Percentiles rank a stretch among this genome's conserved stretches.
phyloP scores from a whole-genome alignment of 2,329 filamentous ascomycete genomes.

The Lasiodiplodia hormozganensis region DNA sequence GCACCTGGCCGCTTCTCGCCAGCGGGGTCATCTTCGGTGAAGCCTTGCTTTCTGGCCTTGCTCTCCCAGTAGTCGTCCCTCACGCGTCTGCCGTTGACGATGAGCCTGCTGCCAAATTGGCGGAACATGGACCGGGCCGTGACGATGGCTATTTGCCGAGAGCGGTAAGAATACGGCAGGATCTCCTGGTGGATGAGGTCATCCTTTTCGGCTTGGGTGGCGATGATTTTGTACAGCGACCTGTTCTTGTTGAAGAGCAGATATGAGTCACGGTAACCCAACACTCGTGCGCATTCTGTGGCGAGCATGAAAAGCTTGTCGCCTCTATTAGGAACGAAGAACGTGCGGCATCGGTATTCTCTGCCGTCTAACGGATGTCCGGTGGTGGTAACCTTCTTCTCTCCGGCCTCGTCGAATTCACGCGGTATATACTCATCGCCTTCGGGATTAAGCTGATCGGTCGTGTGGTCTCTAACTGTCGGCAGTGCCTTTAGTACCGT shows the following conservation, averaged over 20 bases:
- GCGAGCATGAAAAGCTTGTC: constrained; percentile 98
- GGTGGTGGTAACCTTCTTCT: constrained; percentile 88
- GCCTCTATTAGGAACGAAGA: constrained; percentile 87
- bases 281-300: constrained; percentile 91
- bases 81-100: constrained; percentile 86
- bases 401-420: constrained; percentile 89
- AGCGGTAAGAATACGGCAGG: constrained; percentile 94
- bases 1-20: constrained; percentile 96
- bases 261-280: constrained; percentile 97
- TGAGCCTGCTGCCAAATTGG: constrained; percentile 94
- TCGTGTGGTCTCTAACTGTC: constrained; percentile 95
- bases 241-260: constrained; percentile 98
- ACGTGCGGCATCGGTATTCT: constrained; percentile 91
- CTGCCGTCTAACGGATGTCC: constrained; percentile 83
- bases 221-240: constrained; percentile 97
- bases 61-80: constrained; percentile 99
- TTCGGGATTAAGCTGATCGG: constrained; percentile 86
- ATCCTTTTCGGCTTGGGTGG: constrained; percentile 94
- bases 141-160: constrained; percentile 97
- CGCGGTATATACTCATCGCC: constrained; percentile 95
- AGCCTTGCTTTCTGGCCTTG: constrained; percentile 95
- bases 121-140: constrained; percentile 98
- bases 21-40: constrained; percentile 94
- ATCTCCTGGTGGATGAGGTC: constrained; percentile 95
- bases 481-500: constrained; percentile 88